Base-by-base conservation (phyloP, 345 rosid species). In the Citrus glauca region DNA sequence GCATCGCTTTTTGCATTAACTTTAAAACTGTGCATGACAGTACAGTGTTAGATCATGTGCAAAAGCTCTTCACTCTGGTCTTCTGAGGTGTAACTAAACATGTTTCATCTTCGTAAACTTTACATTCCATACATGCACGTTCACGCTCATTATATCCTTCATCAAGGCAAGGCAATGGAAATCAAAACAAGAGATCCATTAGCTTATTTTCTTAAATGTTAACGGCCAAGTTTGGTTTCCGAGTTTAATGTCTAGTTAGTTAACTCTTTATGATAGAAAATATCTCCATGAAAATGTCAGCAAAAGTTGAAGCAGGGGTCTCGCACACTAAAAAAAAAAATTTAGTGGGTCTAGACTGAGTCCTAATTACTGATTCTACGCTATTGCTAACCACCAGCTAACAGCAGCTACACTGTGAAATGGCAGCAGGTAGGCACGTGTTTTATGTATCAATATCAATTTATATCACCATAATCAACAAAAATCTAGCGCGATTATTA, bases 301-400 rank as follows among this genome's bases (percentile, higher is more conserved):
- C 30, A 60, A n/a, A 60, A 32, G 16, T 45, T 45, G 50, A 13
- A 13, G 50, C 50, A 45, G 48, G 16, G 4, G 1, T 42, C 48
- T n/a, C 28, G 40, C 4, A 50, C 56, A 50, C 6, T 5, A 0
- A 17, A 53, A 0, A 53, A 0, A 53, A 5, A 5, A 17, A 4
- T 0, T 20, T 45, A 61, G 78, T 75, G 71, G 78, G 78, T 65
- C 71, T 48, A 7, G 50, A 45, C 50, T 45, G 50, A 32, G 62
- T 48, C 56, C 63, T 20, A 30, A 53, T 33, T 64, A 40, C 66
- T 66, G 2, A 11, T 48, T 74, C 37, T 28, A 28, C 42, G 77
- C 69, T 16, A 20, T n/a, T 59, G 27, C 27, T 71, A 56, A 71
- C 60, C 71, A 65, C 71, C 71, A 75, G 53, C 64, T 33, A 22